Evolutionary conservation across 352 stramenopile genomes (phyloP).

Genomic region (Phytophthora sansomeana): DNA sequence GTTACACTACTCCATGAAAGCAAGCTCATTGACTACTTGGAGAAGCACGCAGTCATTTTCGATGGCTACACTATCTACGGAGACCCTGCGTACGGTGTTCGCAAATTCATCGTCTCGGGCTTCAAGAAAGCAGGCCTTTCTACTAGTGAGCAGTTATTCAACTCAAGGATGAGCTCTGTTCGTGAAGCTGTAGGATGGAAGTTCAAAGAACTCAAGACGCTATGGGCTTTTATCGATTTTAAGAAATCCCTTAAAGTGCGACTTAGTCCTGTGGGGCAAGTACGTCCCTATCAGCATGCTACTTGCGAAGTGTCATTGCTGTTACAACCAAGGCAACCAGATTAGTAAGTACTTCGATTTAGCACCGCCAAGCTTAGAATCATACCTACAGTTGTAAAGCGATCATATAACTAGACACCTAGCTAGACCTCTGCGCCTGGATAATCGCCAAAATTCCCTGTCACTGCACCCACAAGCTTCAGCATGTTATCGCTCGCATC

Average conservation of each 20-base stretch:
- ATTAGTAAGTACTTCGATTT: slow-evolving; percentile 3
- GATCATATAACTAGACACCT: no score
- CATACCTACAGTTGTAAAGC: slow-evolving; percentile 11
- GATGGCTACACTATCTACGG: slow-evolving; percentile 11
- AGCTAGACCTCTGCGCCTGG: no score
- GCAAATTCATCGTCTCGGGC: no score
- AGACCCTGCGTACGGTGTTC: background rate
- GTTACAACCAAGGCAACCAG: slow-evolving; percentile 6
- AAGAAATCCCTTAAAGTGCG: slow-evolving; percentile 1
- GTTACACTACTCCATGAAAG: slow-evolving; percentile 8
- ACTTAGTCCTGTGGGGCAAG: slow-evolving; percentile 1
- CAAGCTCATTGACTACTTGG: slow-evolving; percentile 4
- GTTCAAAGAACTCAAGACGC: no score
- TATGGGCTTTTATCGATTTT: slow-evolving; percentile 13
- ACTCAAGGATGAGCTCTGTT: no score
- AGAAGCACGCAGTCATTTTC: background rate
- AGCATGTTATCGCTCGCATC: slow-evolving; percentile 3
- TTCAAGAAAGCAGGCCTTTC: no score
- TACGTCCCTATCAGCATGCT: slow-evolving; percentile 13
- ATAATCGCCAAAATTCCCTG: slow-evolving; percentile 8
- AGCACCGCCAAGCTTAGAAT: slow-evolving; percentile 9
- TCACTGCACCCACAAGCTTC: slow-evolving; percentile 5
- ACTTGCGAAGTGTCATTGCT: slow-evolving; percentile 10
- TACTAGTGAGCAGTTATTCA: no score
- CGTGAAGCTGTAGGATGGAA: no score